Evolutionary conservation across 306 rosid species (phyloP), one percentile per base, ranked within the genome.

Genomic region (Trichosanthes cucumerina): DNA sequence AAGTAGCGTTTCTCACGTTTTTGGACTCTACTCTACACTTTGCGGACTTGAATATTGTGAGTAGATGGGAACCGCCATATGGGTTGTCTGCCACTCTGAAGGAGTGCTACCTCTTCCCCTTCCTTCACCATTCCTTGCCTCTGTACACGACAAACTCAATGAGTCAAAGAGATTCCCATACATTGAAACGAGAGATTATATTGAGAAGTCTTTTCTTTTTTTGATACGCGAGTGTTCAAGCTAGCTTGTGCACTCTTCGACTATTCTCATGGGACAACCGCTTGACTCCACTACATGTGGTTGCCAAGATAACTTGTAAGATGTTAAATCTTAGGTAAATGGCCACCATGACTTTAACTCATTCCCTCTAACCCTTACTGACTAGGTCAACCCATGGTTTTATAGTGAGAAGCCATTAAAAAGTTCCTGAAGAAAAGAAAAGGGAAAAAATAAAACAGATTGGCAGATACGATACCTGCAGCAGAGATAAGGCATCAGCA

Each of bases 41-140:
- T 88, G 63, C 99, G 88, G 74, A 95, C 93, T 88, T 95, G 99
- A 64, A 95, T 95, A 50, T 95, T 92, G 87, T 95, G 99, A 56
- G 97, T 95, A 74, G 99, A 92, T 68, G 93, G 97, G 88, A 89
- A 86, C 90, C 99, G 92, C 99, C 99, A 95, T 76, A 95, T 95
- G 38, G 97, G 99, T 87, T 95, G 97, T 75, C 96, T 88, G 23
- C 99, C 99, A 83, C 99, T 95, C 82, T 95, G 99, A 80, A 92
- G 86, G 56, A 95, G 91, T 64, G 99, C 99, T 19, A 95, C 93
- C 83, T 95, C 99, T 86, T 95, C 99, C 80, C 99, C 99, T 58
- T 83, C 88, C 90, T 87, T 95, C 78, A 95, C 93, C 97, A 95
- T 86, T 77, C 99, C 99, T 85, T 92, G 97, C 31, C 86, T 84